A percentile compares a stretch with the other conserved stretches of the same genome.
phyloP scores from a whole-genome alignment of 192 early-diverging fungal species.

The Anaeromyces robustus region DNA sequence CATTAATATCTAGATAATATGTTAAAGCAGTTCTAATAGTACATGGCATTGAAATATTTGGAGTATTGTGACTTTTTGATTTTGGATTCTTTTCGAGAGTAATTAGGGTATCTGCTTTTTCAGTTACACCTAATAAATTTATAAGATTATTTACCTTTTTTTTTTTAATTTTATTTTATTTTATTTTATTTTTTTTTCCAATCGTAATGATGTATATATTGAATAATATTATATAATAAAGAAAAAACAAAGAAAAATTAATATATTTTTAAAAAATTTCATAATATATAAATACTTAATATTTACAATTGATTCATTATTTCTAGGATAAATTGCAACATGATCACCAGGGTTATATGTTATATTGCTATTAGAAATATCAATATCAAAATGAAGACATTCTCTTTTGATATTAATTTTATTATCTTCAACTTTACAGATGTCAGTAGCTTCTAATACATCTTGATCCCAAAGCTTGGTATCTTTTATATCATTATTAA shows the following conservation, averaged over 20 bases:
- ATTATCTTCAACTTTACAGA: conserved; percentile 5
- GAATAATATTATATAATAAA: too few relatives aligned
- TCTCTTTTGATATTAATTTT: conserved; percentile 42
- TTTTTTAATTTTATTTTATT: not conserved
- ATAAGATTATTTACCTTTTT: not conserved
- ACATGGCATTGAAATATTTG: conserved; percentile 68
- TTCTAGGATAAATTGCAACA: conserved; percentile 78
- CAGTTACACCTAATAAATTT: not conserved
- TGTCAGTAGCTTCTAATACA: conserved; percentile 4
- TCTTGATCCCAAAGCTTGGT: not conserved
- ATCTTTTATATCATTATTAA: not conserved
- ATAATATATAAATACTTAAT: not conserved
- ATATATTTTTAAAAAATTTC: too few relatives aligned
- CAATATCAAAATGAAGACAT: conserved; percentile 89
- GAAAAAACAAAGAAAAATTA: too few relatives aligned
- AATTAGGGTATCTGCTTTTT: not conserved
- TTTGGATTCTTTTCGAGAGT: not conserved
- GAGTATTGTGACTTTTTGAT: not conserved
- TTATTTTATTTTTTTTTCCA: too few relatives aligned
- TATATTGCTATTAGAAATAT: conserved; percentile 62
- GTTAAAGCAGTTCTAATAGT: conserved; percentile 66
- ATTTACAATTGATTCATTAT: conserved; percentile 34
- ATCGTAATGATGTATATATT: too few relatives aligned
- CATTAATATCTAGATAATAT: conserved; percentile 79
- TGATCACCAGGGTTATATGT: conserved; percentile 89